Base-by-base conservation (phyloP, 2,329 filamentous ascomycete species). In the Simplicillium sp. region DNA sequence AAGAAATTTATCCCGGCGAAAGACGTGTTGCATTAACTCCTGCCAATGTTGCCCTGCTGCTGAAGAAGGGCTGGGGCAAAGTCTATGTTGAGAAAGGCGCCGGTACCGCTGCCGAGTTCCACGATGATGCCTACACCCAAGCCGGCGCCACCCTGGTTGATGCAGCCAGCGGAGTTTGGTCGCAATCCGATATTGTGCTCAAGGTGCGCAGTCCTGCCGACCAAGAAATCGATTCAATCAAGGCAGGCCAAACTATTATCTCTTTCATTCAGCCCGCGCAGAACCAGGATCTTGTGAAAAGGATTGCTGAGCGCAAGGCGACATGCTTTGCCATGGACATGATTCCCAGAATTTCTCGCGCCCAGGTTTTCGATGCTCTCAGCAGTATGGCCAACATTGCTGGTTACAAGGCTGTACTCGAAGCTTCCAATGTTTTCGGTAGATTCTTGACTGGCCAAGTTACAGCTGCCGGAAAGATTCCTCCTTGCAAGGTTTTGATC, bases 311-410 rank as follows among this genome's bases (percentile, higher is more conserved):
- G 31, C 77, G 77, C 37, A 82, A 82, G 20, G 79, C 82, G 2
- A 94, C 86, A 1, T 68, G 77, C 13, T 92, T 95, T 56, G 87
- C 88, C 16, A 94, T 95, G 87, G 88, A 95, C 56, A 83, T 89
- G 79, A 83, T 95, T 39, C 88, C 88, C 13, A 80, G 88, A 33
- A 94, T 94, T 51, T 94, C 87, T 1, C 77, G 88, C 36, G 87
- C 88, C 1, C 88, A 94, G 57, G 80, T 85, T 1, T 94, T 94
- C 52, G 87, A 94, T 61, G 87, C 87, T 1, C 70, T 94, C 42
- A 88, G 86, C 59, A 92, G 85, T 9, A 94, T 94, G 88, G 87
- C 88, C 45, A 94, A 94, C 52, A 94, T 94, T 64, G 86, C 87
- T 16, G 88, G 88, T 1, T 95, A 95, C 65, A 94, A 94, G 61